phyloP scores from a whole-genome alignment of 148 eudicot species.

The Fagopyrum homotropicum region DNA sequence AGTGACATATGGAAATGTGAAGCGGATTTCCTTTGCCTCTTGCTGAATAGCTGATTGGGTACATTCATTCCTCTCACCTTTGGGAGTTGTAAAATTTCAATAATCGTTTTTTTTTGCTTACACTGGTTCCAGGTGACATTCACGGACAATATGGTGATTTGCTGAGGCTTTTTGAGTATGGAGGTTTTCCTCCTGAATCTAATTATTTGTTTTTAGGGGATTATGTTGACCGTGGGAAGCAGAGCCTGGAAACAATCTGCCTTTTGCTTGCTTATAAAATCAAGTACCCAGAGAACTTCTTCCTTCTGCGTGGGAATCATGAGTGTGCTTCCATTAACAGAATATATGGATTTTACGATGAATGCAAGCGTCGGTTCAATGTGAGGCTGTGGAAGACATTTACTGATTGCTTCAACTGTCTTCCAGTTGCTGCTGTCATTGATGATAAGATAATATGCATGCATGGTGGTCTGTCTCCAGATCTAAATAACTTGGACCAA shows the following conservation, averaged over 20 bases:
- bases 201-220: conserved; percentile 73
- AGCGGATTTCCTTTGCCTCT: too few relatives aligned
- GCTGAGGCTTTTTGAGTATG: conserved; percentile 72
- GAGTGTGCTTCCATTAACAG: conserved; percentile 73
- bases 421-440: conserved; percentile 71
- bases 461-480: conserved; percentile 84
- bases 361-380: conserved; percentile 70
- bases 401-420: conserved; percentile 69
- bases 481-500: conserved; percentile 49
- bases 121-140: conserved; percentile 49
- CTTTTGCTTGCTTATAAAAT: conserved; percentile 67
- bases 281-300: conserved; percentile 68
- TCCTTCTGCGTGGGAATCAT: conserved; percentile 62
- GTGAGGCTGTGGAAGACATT: conserved; percentile 69
- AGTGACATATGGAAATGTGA: too few relatives aligned
- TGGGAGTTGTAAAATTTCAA: too few relatives aligned
- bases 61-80: too few relatives aligned
- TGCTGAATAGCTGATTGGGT: too few relatives aligned
- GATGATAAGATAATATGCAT: conserved; percentile 77
- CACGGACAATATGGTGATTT: conserved; percentile 79
- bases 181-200: conserved; percentile 76
- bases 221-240: conserved; percentile 29
- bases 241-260: conserved; percentile 66
- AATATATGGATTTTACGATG: conserved; percentile 71
- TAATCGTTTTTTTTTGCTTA: too few relatives aligned